Base-by-base conservation (phyloP, 495 filamentous ascomycete species). In the Penicillium longicatenatum region DNA sequence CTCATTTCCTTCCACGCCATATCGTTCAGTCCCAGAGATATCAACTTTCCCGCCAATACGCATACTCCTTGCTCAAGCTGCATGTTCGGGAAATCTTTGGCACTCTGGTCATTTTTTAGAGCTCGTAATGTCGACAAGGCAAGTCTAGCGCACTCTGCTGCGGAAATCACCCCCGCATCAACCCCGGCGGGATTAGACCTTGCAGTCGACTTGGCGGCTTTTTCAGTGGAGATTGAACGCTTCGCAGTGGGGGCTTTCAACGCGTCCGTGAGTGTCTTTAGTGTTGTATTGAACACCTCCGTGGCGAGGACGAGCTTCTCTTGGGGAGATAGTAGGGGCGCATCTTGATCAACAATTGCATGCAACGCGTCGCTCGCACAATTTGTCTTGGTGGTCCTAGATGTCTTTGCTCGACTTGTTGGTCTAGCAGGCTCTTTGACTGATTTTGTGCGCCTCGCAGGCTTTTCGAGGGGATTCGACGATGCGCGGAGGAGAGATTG, bases 51-150 rank as follows among this genome's bases (percentile, higher is more conserved):
- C 22, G 89, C 76, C 41, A 98, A 76, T 8, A 88, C 84, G 43
- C 89, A 89, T 72, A 91, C 89, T 7, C 90, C 94, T 55, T 85
- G 86, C 65, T 97, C 93, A 3, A 96, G 75, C 60, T 97, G 92
- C 50, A 93, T 74, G 35, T 79, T 82, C 9, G 86, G 84, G 16
- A 84, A 69, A 61, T 73, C 57, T 72, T 69, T 64, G 44, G 84
- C 75, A 37, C 86, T 50, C 33, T 75, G 74, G 58, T 80, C 62
- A 73, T 62, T 68, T 54, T 90, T 82, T 20, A 89, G 52, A 21
- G 79, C 75, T 49, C 90, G 76, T 43, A 98, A 73, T 48, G 83
- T 86, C 4, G 84, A 78, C 67, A 97, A 88, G 11, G 89, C 87
- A 22, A 89, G 67, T 20, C 89, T 79, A 11, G 88, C 87, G 61